Evolutionary conservation across 2,329 filamentous ascomycete species (phyloP).

Genomic region (Venturia pyrina): DNA sequence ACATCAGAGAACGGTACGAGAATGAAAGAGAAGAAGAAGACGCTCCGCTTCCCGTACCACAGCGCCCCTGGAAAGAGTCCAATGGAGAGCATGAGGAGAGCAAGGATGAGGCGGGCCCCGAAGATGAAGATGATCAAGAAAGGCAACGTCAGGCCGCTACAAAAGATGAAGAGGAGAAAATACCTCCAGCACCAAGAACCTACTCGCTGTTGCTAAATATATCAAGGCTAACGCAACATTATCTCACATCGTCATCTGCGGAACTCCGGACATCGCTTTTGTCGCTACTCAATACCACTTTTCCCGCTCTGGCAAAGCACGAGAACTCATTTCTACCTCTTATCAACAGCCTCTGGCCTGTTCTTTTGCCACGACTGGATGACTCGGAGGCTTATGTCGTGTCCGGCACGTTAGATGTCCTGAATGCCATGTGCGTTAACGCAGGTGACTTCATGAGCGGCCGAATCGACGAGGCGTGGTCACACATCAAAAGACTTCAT

Average conservation of each 20-base stretch:
- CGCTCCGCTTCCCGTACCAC: conserved; percentile 18
- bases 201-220: conserved; percentile 77
- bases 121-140: not conserved
- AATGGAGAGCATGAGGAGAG: conserved; percentile 19
- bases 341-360: conserved; percentile 84
- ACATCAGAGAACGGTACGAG: conserved; percentile 17
- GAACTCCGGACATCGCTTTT: conserved; percentile 70
- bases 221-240: conserved; percentile 74
- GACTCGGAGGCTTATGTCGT: conserved; percentile 60
- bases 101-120: conserved; percentile 21
- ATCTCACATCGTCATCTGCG: conserved; percentile 76
- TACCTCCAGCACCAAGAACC: conserved; percentile 61
- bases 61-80: conserved; percentile 24
- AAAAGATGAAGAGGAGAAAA: conserved; percentile 42
- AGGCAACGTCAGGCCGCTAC: conserved; percentile 18
- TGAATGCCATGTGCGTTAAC: conserved; percentile 57
- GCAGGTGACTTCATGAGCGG: conserved; percentile 74
- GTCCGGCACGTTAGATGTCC: conserved; percentile 57
- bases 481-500: conserved; percentile 32
- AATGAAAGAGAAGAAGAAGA: not conserved
- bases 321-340: conserved; percentile 80
- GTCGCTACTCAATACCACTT: conserved; percentile 61
- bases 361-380: conserved; percentile 57
- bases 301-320: conserved; percentile 61
- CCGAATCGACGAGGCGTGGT: conserved; percentile 67